Base-by-base conservation (phyloP, 75 land plant genomes). In the Azolla pinnata region DNA sequence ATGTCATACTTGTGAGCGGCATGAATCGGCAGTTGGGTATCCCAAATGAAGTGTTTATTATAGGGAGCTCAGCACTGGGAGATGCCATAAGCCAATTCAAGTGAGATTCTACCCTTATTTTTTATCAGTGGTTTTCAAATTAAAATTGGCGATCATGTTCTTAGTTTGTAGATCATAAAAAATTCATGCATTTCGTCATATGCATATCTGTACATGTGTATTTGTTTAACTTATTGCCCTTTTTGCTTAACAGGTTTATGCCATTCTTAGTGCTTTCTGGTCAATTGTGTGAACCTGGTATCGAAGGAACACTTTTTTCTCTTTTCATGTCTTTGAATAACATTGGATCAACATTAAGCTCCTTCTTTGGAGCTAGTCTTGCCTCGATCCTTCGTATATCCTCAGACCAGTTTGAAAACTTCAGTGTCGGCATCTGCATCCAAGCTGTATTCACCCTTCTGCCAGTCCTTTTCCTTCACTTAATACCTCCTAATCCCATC, bases 311-410 rank as follows among this genome's bases (percentile, higher is more conserved):
- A 35, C 71, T 87, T 3, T 87, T 87, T 75, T 83, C 91, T 17
- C 83, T 87, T 51, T 87, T 87, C 57, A 87, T 87, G 91, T 87
- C 91, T 1, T 72, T 87, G 47, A 83, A 83, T 66, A 87, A 87
- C 60, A 60, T 87, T 23, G 91, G 87, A 3, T 31, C 74, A 47
- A 83, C 81, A 2, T 1, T 87, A 20, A 80, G 91, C 40, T 83
- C 87, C 9, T 73, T 87, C 50, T 33, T 63, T 14, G 91, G 91
- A 18, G 91, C 84, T 44, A 70, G 65, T 23, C 57, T 83, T 55
- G 87, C 91, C 29, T 87, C 91, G 7, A 28, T 55, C 40, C 61
- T 87, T 38, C 62, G 74, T 45, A 78, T 87, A 26, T 81, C 83
- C 0, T 78, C 84, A 0, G 74, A 76, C 0, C 60, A 68, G 32